A percentile compares a stretch with the other conserved stretches of the same genome.
Evolutionary conservation across 108 stramenopile genomes (phyloP).

Genomic region (Skeletonema tropicum): DNA sequence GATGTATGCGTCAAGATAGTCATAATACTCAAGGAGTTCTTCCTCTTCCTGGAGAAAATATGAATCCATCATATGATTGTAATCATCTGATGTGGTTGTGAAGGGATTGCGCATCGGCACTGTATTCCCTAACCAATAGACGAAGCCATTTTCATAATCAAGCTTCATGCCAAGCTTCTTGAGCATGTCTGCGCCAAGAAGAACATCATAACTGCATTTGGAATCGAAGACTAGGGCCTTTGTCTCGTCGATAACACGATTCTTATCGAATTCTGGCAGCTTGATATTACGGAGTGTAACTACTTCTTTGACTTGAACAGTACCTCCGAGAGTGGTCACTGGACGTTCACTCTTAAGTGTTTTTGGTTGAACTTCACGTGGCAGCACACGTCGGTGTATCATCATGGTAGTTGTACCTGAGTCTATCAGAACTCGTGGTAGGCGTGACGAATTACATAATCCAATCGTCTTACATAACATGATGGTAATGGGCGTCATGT

Average conservation of each 20-base stretch:
- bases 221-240: conserved; percentile 23
- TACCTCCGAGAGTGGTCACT: neutral
- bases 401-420: conserved; percentile 2
- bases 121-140: conserved; percentile 23
- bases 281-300: neutral
- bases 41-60: neutral
- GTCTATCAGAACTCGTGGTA: neutral
- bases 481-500: neutral
- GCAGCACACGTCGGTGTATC: conserved; percentile 7
- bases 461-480: neutral
- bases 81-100: neutral
- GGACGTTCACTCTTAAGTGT: neutral
- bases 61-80: neutral
- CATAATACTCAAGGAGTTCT: neutral
- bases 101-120: conserved; percentile 12
- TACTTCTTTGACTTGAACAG: neutral
- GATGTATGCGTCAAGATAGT: neutral
- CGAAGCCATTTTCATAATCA: neutral
- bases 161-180: neutral
- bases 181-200: conserved; percentile 50
- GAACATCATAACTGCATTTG: conserved; percentile 29
- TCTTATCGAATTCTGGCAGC: conserved; percentile 39
- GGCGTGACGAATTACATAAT: neutral
- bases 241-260: neutral
- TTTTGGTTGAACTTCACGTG: neutral